These are phyloP conservation scores for Aspergillus homomorphus DNA, from an alignment of 495 filamentous ascomycete genomes.

Conservation along the genomic window DNA sequence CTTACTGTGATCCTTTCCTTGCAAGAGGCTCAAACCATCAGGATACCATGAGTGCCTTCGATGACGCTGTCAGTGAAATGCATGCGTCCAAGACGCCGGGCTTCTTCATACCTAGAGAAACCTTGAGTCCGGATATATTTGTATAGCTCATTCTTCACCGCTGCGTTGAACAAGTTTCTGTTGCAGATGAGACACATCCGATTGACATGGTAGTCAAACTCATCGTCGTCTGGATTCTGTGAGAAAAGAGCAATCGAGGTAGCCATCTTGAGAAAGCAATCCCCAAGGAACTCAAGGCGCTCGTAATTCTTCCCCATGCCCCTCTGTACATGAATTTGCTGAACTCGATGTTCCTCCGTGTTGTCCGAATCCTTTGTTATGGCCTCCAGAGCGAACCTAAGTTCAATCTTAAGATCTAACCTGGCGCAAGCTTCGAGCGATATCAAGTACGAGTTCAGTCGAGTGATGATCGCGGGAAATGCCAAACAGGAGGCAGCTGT, in stretches of 20 bases:
- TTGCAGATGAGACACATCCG: constrained; percentile 94
- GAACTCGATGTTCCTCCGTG: constrained; percentile 68
- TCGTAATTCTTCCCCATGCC: constrained; percentile 99
- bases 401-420: constrained; percentile 56
- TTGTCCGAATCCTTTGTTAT: constrained; percentile 95
- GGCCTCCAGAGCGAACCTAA: constrained; percentile 78
- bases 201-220: constrained; percentile 84
- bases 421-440: constrained; percentile 67
- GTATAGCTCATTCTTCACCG: constrained; percentile 59
- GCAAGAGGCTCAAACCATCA: constrained; percentile 61
- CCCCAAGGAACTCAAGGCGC: constrained; percentile 88
- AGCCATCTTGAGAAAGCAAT: constrained; percentile 93
- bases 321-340: constrained; percentile 70
- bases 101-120: constrained; percentile 62
- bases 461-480: constrained; percentile 80
- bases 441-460: constrained; percentile 79
- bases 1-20: constrained; percentile 58
- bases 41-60: constrained; percentile 69
- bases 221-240: constrained; percentile 70
- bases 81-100: neutral
- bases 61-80: constrained; percentile 7
- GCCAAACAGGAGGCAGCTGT: constrained; percentile 64
- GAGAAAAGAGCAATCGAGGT: constrained; percentile 83
- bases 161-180: constrained; percentile 77
- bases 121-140: constrained; percentile 78